Conservation (phyloP, 192 early-diverging fungal species). For the Chytriomyces confervae region DNA sequence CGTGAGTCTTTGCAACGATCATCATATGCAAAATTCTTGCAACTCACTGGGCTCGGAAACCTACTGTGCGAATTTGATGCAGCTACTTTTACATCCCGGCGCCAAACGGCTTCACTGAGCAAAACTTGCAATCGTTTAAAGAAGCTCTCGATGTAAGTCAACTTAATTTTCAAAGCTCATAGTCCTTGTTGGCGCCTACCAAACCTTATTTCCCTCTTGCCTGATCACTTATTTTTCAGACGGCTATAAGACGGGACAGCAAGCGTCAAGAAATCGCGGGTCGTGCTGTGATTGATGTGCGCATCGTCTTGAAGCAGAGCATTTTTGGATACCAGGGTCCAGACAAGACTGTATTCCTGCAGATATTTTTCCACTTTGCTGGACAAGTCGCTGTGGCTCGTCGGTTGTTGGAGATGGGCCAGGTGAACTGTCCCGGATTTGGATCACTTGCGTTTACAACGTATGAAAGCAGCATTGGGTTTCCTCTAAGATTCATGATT, state of each 20-base stretch:
- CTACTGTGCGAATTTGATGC: no score
- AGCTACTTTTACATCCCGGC: slow-evolving; percentile 92
- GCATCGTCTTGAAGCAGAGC: slow-evolving; percentile 77
- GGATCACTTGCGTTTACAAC: slow-evolving; percentile 57
- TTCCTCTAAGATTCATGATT: slow-evolving; percentile 93
- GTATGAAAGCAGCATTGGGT: slow-evolving; percentile 91
- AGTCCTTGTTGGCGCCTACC: neutral
- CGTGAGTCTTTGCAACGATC: slow-evolving; percentile 32
- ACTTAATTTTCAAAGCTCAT: neutral
- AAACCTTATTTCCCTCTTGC: neutral
- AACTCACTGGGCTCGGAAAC: no score
- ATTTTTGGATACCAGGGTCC: slow-evolving; percentile 90
- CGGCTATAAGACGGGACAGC: slow-evolving; percentile 25
- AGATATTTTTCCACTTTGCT: slow-evolving; percentile 57
- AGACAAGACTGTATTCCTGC: slow-evolving; percentile 78
- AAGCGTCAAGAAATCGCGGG: slow-evolving; percentile 25
- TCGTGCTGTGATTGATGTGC: slow-evolving; percentile 60
- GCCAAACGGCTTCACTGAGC: slow-evolving; percentile 74
- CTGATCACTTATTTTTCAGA: slow-evolving; percentile 4
- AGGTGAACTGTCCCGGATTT: slow-evolving; percentile 63
- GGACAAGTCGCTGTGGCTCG: slow-evolving; percentile 39
- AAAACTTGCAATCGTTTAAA: slow-evolving; percentile 61
- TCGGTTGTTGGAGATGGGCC: slow-evolving; percentile 53
- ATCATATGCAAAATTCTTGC: neutral
- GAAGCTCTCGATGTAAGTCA: slow-evolving; percentile 59